Evolutionary conservation across 169 alveolate genomes (phyloP), one percentile per base, ranked within the genome.

Genomic region (Amoebophrya sp.): DNA sequence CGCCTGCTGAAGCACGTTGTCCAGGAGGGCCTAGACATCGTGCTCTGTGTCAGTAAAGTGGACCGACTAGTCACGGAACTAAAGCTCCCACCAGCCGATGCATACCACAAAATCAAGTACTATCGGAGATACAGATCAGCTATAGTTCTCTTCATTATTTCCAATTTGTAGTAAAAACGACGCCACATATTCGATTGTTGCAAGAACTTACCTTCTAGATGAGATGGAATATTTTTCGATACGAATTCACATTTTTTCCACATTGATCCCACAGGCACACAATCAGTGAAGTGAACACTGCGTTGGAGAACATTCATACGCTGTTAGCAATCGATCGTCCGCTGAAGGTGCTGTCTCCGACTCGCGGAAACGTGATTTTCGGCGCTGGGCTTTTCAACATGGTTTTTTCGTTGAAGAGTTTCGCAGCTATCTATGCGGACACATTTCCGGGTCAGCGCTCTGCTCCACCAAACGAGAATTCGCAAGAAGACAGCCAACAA

Each of bases 61-160:
- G 99, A 99, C 93, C 96, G 99, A 92, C 96, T 99, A 90, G 96
- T 98, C 1, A 93, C 98, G 89, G 99, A 99, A 95, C 94, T 98
- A 40, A 96, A 98, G 92, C 92, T 99, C 23, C 99, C 99, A 41
- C 99, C 99, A 12, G 95, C 96, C 89, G 99, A 99, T 94, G 99
- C 99, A 26, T 98, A 98, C 94, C 97, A 96, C 90, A 99, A 99
- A 94, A 96, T 99, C 78, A 97, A 97, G 83, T n/a, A n/a, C n/a
- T n/a, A n/a, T n/a, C n/a, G n/a, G n/a, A n/a, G n/a, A n/a, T n/a
- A n/a, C n/a, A n/a, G n/a, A n/a, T n/a, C n/a, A n/a, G n/a, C n/a
- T n/a, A n/a, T n/a, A n/a, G n/a, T n/a, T n/a, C n/a, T n/a, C n/a
- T n/a, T n/a, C n/a, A n/a, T n/a, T n/a, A n/a, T n/a, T n/a, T n/a